Evolutionary conservation across 2,329 filamentous ascomycete genomes (phyloP), one percentile per base, ranked within the genome.

Genomic region (Aspergillus fumigatiaffinis): DNA sequence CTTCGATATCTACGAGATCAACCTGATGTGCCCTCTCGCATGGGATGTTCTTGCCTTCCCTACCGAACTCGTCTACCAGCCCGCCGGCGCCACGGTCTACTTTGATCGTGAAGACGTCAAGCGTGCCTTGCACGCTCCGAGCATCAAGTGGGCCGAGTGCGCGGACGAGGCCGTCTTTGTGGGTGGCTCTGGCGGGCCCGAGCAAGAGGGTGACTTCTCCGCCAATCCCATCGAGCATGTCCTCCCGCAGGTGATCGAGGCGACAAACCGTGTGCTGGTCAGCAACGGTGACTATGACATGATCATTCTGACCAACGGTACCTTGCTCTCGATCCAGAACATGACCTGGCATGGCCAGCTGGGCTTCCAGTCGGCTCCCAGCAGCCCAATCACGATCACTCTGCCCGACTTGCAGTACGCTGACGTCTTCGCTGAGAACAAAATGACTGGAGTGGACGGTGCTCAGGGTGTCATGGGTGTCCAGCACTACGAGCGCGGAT

Each of bases 271-370:
- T 59, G 90, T 90, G 8, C 82, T 95, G 63, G 87, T 94, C 67
- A 86, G 80, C 7, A 89, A 93, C 67, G 90, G 89, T 21, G 77
- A 83, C 50, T 82, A 88, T n/a, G 90, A 92, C 74, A 89, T 83
- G 70, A 81, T 90, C 58, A 80, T 91, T 21, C 77, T 88, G 23
- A 81, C 82, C 65, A 88, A 89, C 70, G 89, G 89, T 9, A 90
- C 88, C 0, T 78, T 93, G 1, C 76, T 92, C 7, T 80, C 83
- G 2, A 87, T 93, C 61, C 90, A 94, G 69, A 92, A 92, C 77
- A 91, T 93, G 86, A 92, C 89, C 0, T 93, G 87, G 86, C 85
- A 85, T 56, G 89, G 89, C 12, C 71, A 81, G 54, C 83, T 89
- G 49, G 90, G 90, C 0, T 93, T 94, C 79, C 84, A 87, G 66